These are phyloP conservation scores for Kodamaea lidongshanica DNA, from an alignment of 805 yeast species.

Conservation along the genomic window DNA sequence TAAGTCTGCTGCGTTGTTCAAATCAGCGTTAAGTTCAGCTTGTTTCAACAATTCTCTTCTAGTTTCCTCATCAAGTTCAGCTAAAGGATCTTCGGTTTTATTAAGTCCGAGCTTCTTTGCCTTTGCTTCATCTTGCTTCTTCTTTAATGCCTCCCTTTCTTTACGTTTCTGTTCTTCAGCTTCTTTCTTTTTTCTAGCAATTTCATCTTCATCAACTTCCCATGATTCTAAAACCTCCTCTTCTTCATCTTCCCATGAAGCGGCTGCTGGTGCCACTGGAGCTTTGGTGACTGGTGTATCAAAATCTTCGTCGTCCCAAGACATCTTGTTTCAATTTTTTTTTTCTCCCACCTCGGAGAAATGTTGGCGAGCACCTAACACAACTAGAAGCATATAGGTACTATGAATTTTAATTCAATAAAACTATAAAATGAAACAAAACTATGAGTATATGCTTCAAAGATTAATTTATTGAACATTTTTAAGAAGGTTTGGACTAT, in stretches of 20 bases:
- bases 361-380: no score
- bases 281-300: slow-evolving; percentile 50
- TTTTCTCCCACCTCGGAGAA: no score
- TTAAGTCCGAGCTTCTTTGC: slow-evolving; percentile 42
- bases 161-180: slow-evolving; percentile 36
- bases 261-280: slow-evolving; percentile 42
- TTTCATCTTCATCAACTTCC: slow-evolving; percentile 80
- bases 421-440: no score
- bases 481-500: no score
- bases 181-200: slow-evolving; percentile 41
- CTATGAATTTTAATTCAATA: no score
- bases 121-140: slow-evolving; percentile 41
- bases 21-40: slow-evolving; percentile 80
- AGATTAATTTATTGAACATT: no score
- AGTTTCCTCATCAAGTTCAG: slow-evolving; percentile 65
- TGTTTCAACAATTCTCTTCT: slow-evolving; percentile 65
- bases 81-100: slow-evolving; percentile 38
- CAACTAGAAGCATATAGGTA: no score
- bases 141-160: slow-evolving; percentile 40
- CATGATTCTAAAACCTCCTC: slow-evolving; percentile 78
- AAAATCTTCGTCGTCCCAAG: slow-evolving; percentile 87
- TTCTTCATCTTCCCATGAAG: slow-evolving; percentile 67
- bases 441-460: no score
- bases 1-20: slow-evolving; percentile 88
- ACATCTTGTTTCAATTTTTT: slow-evolving; percentile 23